Evolutionary conservation across 2,329 filamentous ascomycete genomes (phyloP).

Genomic region (Dothistroma pini): DNA sequence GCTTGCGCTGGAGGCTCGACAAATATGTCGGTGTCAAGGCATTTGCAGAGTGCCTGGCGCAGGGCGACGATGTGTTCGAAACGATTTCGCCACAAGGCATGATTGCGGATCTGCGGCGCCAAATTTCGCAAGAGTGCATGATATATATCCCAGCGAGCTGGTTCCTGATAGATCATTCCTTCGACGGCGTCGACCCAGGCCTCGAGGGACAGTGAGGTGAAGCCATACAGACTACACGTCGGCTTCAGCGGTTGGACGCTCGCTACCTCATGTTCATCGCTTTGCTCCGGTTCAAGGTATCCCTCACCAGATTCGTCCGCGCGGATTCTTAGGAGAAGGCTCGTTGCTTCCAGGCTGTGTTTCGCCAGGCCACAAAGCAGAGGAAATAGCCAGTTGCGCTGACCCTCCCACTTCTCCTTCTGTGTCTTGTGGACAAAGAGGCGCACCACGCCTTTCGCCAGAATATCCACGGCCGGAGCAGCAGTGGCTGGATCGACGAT

Average conservation of each 20-base stretch:
- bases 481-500: constrained; percentile 13
- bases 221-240: constrained; percentile 14
- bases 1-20: constrained; percentile 76
- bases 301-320: constrained; percentile 23
- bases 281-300: constrained; percentile 15
- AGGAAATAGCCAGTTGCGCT: constrained; percentile 26
- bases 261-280: not conserved
- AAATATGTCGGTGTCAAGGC: constrained; percentile 72
- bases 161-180: constrained; percentile 16
- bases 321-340: constrained; percentile 21
- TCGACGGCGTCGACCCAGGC: constrained; percentile 18
- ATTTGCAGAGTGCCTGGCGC: constrained; percentile 73
- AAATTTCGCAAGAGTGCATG: constrained; percentile 85
- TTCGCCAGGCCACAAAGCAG: constrained; percentile 20
- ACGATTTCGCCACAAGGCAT: constrained; percentile 73
- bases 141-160: constrained; percentile 48
- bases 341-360: constrained; percentile 20
- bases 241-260: not conserved
- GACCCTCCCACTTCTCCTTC: constrained; percentile 25
- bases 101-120: constrained; percentile 84
- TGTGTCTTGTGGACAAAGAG: constrained; percentile 25
- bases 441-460: constrained; percentile 20
- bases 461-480: constrained; percentile 15
- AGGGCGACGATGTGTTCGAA: constrained; percentile 72
- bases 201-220: constrained; percentile 16